Conservation (phyloP, 768 basidiomycete genomes). For the Psilocybe subaeruginosa region DNA sequence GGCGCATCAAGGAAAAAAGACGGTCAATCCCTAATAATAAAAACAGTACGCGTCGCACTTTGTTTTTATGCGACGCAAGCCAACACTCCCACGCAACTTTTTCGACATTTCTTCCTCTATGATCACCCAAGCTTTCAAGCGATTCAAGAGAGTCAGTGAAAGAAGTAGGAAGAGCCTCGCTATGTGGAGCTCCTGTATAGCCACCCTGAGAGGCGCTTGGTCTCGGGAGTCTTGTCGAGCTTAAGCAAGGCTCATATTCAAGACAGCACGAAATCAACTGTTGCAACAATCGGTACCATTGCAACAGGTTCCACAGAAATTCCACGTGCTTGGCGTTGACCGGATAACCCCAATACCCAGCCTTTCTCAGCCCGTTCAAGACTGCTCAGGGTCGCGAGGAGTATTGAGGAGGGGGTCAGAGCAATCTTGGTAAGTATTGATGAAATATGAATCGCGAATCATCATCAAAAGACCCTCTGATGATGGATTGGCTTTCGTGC, state of each 20-base stretch:
- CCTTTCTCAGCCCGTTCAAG: background rate
- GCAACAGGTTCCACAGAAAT: background rate
- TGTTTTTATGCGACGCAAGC: background rate
- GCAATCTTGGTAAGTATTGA: background rate
- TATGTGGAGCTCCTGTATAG: background rate
- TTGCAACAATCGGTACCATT: background rate
- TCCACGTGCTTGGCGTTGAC: background rate
- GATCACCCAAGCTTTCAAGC: too few relatives aligned
- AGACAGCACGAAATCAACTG: background rate
- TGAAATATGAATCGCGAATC: background rate
- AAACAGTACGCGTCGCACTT: background rate
- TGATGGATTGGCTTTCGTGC: conserved; percentile 5
- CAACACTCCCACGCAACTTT: background rate
- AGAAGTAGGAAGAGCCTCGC: background rate
- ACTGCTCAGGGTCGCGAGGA: background rate
- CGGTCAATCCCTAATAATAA: background rate
- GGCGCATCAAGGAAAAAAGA: background rate
- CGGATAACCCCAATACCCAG: background rate
- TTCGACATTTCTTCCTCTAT: background rate
- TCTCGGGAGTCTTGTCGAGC: too few relatives aligned
- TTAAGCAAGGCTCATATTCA: background rate
- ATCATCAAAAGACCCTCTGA: conserved; percentile 2
- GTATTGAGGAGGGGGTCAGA: background rate
- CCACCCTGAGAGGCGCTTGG: background rate
- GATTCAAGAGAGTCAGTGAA: too few relatives aligned